Evolutionary conservation across 208 protist species (phyloP).

Genomic region (Trypanosoma caninum): DNA sequence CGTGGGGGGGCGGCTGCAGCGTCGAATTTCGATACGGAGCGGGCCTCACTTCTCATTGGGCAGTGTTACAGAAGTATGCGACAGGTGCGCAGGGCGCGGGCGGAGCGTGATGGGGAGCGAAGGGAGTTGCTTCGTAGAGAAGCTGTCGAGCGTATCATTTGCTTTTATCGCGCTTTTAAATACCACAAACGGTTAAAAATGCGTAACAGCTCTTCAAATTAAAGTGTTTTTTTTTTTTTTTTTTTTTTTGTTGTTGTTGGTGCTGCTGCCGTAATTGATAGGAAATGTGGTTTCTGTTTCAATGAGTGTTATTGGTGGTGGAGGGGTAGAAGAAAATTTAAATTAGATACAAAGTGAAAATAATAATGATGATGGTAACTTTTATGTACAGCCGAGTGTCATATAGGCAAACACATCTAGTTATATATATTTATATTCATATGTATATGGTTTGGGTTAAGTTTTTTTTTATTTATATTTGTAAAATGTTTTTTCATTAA

Average conservation of each 20-base stretch:
- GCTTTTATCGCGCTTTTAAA: conserved; percentile 20
- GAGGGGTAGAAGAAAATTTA: no score
- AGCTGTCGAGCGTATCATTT: conserved; percentile 19
- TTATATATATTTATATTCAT: conserved; percentile 1
- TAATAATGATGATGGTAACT: no score
- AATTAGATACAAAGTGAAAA: no score
- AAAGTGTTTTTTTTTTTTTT: neutral
- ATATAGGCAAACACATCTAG: neutral
- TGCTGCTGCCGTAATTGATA: neutral
- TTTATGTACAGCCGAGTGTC: no score
- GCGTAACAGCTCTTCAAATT: neutral
- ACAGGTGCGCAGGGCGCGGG: neutral
- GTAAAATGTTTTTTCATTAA: no score
- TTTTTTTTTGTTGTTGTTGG: neutral
- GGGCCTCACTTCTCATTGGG: conserved; percentile 6
- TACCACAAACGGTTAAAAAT: no score
- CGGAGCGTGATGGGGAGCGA: neutral
- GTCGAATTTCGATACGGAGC: neutral
- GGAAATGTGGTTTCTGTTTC: neutral
- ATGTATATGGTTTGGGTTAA: no score
- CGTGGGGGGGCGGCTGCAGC: neutral
- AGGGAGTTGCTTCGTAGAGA: conserved; percentile 4
- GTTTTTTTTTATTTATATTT: no score
- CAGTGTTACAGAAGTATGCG: conserved; percentile 1
- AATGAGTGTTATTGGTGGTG: no score